Evolutionary conservation across 1,284 basidiomycete genomes (phyloP), one percentile per base, ranked within the genome.

Genomic region (Amylostereum areolatum): DNA sequence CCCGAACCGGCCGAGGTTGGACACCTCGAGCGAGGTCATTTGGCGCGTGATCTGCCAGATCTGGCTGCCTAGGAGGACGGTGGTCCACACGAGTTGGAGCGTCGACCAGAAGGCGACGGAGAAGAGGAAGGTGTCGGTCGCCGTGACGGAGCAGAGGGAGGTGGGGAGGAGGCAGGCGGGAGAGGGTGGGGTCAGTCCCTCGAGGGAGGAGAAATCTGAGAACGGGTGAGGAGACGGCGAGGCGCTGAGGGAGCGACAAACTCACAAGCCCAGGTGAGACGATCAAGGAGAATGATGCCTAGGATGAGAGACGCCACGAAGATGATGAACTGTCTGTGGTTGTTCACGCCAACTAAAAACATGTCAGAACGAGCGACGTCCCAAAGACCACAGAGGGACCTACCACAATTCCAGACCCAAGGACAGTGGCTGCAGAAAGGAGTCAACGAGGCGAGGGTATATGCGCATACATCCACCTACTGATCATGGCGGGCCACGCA

Each of bases 391-490:
- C 35, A 45, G n/a, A 49, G 31, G 25, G 3, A 71, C 86, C 39
- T 63, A 92, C 90, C 84, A 65, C 96, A 98, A 68, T 98, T 98
- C 89, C 93, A 97, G n/a, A 98, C 85, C 96, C 96, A 99, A 6
- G 97, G 97, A 61, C 96, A 98, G 62, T 98, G 95, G 60, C 91
- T 94, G 51, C 11, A 52, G 34, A 43, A 10, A 51, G 32, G 11
- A 44, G 40, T 35, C 31, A 25, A 24, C 8, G 30, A 37, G 10
- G 7, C 18, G 6, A 41, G 5, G 11, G 31, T 44, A 39, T 10
- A 1, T 27, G 28, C 32, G 25, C 37, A 12, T 34, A 33, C 36
- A n/a, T 12, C 9, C 8, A 73, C 89, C 66, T 62, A 95, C 91
- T 97, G 94, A 62, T 97, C 94, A 61, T 86, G 90, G 45, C 91